phyloP scores from a whole-genome alignment of 2,329 filamentous ascomycete genomes.

The Simplicillium aogashimaense region DNA sequence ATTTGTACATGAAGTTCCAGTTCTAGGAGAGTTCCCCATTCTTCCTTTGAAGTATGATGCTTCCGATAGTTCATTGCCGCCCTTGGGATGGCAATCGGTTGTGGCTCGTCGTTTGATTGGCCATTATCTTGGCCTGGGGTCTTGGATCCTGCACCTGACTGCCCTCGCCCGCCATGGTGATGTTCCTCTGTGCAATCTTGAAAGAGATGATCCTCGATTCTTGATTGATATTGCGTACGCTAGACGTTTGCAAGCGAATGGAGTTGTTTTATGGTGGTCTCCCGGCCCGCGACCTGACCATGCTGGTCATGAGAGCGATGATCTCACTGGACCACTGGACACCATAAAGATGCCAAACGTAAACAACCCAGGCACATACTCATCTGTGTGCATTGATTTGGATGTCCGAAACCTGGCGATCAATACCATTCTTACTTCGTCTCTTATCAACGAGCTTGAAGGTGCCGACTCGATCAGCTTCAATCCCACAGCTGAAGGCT shows the following conservation, averaged over 20 bases:
- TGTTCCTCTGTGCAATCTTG: conserved; percentile 88
- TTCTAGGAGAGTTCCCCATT: conserved; percentile 75
- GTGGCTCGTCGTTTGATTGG: conserved; percentile 77
- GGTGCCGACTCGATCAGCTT: conserved; percentile 80
- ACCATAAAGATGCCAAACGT: conserved; percentile 84
- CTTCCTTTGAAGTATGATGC: conserved; percentile 73
- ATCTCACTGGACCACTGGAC: conserved; percentile 74
- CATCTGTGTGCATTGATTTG: conserved; percentile 91
- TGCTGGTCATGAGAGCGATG: conserved; percentile 89
- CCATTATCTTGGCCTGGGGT: conserved; percentile 86
- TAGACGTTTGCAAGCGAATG: conserved; percentile 77
- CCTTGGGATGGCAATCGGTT: conserved; percentile 87
- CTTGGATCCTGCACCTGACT: conserved; percentile 83
- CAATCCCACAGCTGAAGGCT: conserved; percentile 42
- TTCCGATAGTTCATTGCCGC: conserved; percentile 77
- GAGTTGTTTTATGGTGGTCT: conserved; percentile 97
- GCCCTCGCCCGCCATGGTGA: conserved; percentile 87
- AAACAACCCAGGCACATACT: conserved; percentile 89
- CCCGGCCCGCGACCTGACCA: conserved; percentile 80
- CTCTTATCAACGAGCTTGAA: conserved; percentile 92
- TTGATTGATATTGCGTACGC: conserved; percentile 95
- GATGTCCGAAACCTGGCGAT: conserved; percentile 91
- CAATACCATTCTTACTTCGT: conserved; percentile 94
- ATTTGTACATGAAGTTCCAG: conserved; percentile 75
- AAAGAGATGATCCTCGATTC: conserved; percentile 87